phyloP scores from a whole-genome alignment of 495 filamentous ascomycete genomes.

The Filosporella fistucella region DNA sequence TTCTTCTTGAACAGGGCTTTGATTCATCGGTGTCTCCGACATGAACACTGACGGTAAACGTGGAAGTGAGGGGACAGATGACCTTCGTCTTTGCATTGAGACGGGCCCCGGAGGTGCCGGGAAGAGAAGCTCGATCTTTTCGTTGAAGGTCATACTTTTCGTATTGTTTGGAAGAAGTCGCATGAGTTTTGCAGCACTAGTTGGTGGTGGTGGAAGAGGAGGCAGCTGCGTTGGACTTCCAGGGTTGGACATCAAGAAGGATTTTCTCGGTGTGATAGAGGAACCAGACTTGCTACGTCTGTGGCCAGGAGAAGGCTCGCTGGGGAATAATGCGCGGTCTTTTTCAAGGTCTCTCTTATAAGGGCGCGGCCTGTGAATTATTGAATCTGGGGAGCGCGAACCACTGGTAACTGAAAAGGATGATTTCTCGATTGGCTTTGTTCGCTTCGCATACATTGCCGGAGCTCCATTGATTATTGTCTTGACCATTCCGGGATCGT shows the following conservation, averaged over 20 bases:
- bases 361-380: slow-evolving; percentile 48
- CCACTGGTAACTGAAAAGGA: slow-evolving; percentile 6
- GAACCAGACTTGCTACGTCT: slow-evolving; percentile 40
- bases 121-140: slow-evolving; percentile 46
- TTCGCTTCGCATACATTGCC: slow-evolving; percentile 14
- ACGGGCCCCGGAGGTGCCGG: slow-evolving; percentile 29
- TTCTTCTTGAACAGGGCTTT: slow-evolving; percentile 7
- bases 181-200: slow-evolving; percentile 25
- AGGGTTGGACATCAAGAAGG: slow-evolving; percentile 33
- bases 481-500: slow-evolving; percentile 39
- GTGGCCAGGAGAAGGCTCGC: slow-evolving; percentile 35
- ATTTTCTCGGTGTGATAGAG: slow-evolving; percentile 36
- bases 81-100: slow-evolving; percentile 28
- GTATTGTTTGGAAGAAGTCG: slow-evolving; percentile 37
- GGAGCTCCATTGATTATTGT: slow-evolving; percentile 38
- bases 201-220: slow-evolving; percentile 32
- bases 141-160: slow-evolving; percentile 48
- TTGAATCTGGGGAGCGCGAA: slow-evolving; percentile 27
- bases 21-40: slow-evolving; percentile 2
- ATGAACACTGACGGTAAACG: slow-evolving; percentile 18
- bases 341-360: slow-evolving; percentile 38
- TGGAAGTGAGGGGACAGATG: slow-evolving; percentile 33
- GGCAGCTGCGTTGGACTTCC: slow-evolving; percentile 46
- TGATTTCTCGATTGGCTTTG: slow-evolving; percentile 8
- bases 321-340: slow-evolving; percentile 34